These are phyloP conservation scores for Eucalyptus sp. DNA, from an alignment of 345 rosid species.

Conservation along the genomic window DNA sequence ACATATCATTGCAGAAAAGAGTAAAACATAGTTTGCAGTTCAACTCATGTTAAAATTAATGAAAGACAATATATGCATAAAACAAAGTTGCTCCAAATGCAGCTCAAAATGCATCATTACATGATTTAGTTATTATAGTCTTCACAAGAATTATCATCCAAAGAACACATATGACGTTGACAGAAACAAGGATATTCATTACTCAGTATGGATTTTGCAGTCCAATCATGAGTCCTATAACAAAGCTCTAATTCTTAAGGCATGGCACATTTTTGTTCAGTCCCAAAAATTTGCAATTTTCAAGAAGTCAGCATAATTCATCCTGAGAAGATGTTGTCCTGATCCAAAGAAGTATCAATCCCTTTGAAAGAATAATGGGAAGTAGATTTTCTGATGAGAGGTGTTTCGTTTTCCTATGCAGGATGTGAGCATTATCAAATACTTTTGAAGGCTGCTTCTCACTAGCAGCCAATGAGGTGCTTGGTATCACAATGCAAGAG, in stretches of 20 bases:
- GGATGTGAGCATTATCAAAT: background rate
- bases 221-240: background rate
- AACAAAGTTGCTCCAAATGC: background rate
- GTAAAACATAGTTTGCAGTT: background rate
- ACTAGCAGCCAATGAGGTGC: background rate
- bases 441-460: background rate
- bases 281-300: background rate
- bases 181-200: background rate
- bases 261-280: background rate
- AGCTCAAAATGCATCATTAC: background rate
- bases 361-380: background rate
- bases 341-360: background rate
- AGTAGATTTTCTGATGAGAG: background rate
- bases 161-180: background rate
- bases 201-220: background rate
- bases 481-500: background rate
- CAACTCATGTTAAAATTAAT: background rate
- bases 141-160: background rate
- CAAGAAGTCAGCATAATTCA: background rate
- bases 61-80: background rate
- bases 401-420: background rate
- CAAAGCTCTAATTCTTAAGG: background rate
- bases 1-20: background rate
- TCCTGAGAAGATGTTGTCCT: background rate
- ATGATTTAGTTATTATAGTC: background rate